phyloP scores from a whole-genome alignment of 164 flowering plant genomes.

The Saururus chinensis region DNA sequence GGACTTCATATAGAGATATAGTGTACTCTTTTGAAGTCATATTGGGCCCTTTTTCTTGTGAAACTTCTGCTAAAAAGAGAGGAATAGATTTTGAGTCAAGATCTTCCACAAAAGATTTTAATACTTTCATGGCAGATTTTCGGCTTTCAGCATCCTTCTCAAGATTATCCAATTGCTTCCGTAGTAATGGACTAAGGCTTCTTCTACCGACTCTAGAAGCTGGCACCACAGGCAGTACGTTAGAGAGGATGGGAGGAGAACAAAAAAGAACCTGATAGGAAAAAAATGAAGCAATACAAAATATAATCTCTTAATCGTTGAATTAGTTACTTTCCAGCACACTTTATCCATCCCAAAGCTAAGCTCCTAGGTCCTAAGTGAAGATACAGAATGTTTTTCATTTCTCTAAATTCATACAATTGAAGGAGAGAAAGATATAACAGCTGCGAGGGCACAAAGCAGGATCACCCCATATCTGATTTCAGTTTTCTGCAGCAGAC shows the following conservation, averaged over 20 bases:
- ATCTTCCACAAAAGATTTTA: conserved; percentile 76
- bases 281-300: too few relatives aligned
- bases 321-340: too few relatives aligned
- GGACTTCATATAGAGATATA: conserved; percentile 79
- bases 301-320: too few relatives aligned
- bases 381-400: too few relatives aligned
- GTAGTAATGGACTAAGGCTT: conserved; percentile 55
- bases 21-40: conserved; percentile 53
- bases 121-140: conserved; percentile 81
- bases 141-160: conserved; percentile 88
- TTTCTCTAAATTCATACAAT: too few relatives aligned
- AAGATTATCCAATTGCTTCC: conserved; percentile 69
- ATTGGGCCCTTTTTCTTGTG: conserved; percentile 60
- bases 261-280: too few relatives aligned
- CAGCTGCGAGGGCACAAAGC: too few relatives aligned
- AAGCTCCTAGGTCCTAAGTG: too few relatives aligned
- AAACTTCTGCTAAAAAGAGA: conserved; percentile 71
- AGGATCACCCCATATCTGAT: too few relatives aligned
- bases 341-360: too few relatives aligned
- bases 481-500: too few relatives aligned
- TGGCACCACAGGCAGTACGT: background rate
- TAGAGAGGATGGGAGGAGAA: background rate
- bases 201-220: conserved; percentile 53
- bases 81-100: conserved; percentile 78
- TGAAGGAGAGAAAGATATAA: too few relatives aligned